Evolutionary conservation across 805 yeast genomes (phyloP).

Genomic region (Candida pseudoglaebosa): DNA sequence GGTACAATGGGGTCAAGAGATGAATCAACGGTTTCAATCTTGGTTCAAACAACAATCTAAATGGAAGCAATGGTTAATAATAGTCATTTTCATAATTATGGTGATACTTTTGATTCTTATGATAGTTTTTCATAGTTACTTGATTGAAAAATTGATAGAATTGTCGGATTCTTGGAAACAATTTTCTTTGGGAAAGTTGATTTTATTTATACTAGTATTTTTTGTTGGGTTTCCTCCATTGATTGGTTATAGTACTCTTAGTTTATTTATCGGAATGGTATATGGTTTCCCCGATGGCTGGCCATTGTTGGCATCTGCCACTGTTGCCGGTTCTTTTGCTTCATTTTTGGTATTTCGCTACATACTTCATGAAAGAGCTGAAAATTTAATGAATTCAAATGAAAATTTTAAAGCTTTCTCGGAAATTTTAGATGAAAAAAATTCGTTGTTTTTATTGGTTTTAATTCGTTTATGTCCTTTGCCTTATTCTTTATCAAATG

Average conservation of each 20-base stretch:
- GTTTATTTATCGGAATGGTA: slow-evolving; percentile 70
- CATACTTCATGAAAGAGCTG: slow-evolving; percentile 54
- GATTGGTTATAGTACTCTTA: slow-evolving; percentile 71
- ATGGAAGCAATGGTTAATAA: slow-evolving; percentile 12
- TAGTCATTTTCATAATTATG: slow-evolving; percentile 16
- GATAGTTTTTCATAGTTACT: slow-evolving; percentile 29
- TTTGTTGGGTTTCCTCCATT: slow-evolving; percentile 86
- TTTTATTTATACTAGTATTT: slow-evolving; percentile 53
- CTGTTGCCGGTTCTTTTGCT: slow-evolving; percentile 69
- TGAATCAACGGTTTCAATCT: slow-evolving; percentile 4
- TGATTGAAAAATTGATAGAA: slow-evolving; percentile 34
- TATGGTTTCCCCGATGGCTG: slow-evolving; percentile 83
- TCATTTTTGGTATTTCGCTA: slow-evolving; percentile 68
- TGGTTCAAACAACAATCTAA: slow-evolving; percentile 20
- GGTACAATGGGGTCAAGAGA: not conserved
- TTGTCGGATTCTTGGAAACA: slow-evolving; percentile 45
- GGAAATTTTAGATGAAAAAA: slow-evolving; percentile 66
- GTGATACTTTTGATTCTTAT: slow-evolving; percentile 6
- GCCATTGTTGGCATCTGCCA: slow-evolving; percentile 65
- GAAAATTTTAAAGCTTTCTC: slow-evolving; percentile 70
- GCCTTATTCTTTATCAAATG: slow-evolving; percentile 89
- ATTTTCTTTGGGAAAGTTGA: slow-evolving; percentile 36
- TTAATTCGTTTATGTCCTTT: slow-evolving; percentile 84
- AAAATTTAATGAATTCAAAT: slow-evolving; percentile 54
- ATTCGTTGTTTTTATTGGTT: slow-evolving; percentile 58